Conservation (phyloP, 2,329 filamentous ascomycete species). For the Aspergillus sojae region DNA sequence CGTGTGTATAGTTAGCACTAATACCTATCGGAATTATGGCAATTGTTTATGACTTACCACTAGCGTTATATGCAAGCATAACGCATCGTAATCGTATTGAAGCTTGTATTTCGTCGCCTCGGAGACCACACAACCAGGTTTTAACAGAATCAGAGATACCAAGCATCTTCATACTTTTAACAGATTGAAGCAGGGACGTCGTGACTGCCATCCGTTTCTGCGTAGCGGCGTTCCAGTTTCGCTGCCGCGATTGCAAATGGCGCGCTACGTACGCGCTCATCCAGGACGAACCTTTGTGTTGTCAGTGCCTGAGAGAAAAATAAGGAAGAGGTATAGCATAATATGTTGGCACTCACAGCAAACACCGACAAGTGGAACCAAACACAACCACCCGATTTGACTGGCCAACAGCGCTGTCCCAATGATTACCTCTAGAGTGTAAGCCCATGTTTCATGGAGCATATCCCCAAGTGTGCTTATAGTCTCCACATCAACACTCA, state of each 20-base stretch:
- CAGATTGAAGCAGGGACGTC: neutral
- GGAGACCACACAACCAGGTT: too few species aligned
- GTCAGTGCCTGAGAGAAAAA: too few species aligned
- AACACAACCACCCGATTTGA: neutral
- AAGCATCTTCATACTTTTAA: conserved; percentile 8
- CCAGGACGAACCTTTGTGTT: too few species aligned
- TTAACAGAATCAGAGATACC: neutral
- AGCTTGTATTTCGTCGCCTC: too few species aligned
- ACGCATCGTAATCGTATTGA: neutral
- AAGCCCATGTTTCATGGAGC: conserved; percentile 6
- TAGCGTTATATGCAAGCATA: conserved; percentile 1
- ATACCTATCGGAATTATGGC: neutral
- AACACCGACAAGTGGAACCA: neutral
- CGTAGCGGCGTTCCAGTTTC: neutral
- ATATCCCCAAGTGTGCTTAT: neutral
- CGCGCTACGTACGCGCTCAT: conserved; percentile 5
- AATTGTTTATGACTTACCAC: neutral
- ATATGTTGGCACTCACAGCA: neutral
- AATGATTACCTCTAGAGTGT: neutral
- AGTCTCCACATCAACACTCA: neutral
- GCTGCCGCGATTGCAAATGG: neutral
- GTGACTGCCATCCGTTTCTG: conserved; percentile 1
- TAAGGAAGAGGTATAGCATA: too few species aligned
- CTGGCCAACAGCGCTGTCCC: neutral
- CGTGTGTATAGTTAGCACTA: too few species aligned